These are phyloP conservation scores for Boechera divaricarpa DNA, from an alignment of 345 rosid species.

Conservation along the genomic window DNA sequence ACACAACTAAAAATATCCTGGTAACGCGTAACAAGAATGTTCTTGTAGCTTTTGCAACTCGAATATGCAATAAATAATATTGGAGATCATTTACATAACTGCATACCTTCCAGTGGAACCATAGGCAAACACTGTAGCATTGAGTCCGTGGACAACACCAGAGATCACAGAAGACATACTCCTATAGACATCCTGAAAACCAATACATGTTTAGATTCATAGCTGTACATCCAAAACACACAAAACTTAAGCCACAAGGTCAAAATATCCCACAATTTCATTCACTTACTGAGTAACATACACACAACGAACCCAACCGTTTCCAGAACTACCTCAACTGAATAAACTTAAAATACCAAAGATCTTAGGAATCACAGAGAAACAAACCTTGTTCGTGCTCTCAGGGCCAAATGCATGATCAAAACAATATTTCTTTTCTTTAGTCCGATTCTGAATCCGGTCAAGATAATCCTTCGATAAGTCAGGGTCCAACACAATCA, in stretches of 20 bases:
- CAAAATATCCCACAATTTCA: conserved; percentile 8
- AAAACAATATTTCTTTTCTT: conserved; percentile 83
- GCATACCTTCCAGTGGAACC: conserved; percentile 98
- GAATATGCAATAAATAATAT: background rate
- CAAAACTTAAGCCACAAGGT: conserved; percentile 40
- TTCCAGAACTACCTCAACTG: background rate
- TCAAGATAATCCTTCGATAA: conserved; percentile 84
- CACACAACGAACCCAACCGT: conserved; percentile 8
- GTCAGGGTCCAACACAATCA: conserved; percentile 85
- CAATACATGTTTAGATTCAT: conserved; percentile 33
- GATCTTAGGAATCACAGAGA: conserved; percentile 45
- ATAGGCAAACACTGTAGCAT: conserved; percentile 93
- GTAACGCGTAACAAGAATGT: background rate
- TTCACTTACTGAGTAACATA: conserved; percentile 9
- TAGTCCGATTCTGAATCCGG: conserved; percentile 79
- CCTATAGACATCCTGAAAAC: conserved; percentile 69
- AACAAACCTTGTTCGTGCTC: conserved; percentile 55
- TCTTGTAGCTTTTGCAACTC: background rate
- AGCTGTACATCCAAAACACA: conserved; percentile 5
- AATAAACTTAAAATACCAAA: background rate
- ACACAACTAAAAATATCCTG: background rate
- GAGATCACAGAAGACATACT: conserved; percentile 72
- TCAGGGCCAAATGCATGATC: conserved; percentile 83
- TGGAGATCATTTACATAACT: background rate
- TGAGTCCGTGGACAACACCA: conserved; percentile 92